phyloP scores from a whole-genome alignment of 2,329 filamentous ascomycete genomes.

The Blastomyces silverae region DNA sequence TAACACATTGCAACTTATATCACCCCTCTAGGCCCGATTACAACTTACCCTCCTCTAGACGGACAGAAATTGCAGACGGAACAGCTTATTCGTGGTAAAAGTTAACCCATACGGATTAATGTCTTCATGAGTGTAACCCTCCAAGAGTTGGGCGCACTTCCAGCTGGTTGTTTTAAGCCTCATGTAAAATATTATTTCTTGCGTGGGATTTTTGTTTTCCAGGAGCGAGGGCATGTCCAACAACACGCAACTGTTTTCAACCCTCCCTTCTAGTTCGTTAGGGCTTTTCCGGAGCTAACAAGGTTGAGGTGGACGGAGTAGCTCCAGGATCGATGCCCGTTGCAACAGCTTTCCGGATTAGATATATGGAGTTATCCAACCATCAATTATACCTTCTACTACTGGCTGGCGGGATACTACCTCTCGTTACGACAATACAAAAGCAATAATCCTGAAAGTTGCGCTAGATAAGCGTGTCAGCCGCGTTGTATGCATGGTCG shows the following conservation, averaged over 20 bases:
- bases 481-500: not conserved
- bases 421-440: not conserved
- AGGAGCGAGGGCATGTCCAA: not conserved
- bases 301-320: not conserved
- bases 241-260: not conserved
- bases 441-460: not conserved
- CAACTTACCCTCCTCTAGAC: not conserved
- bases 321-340: not conserved
- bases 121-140: not conserved
- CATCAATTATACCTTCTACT: not conserved
- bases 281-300: conserved; percentile 2
- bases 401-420: not conserved
- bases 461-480: not conserved
- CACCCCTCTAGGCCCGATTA: not conserved
- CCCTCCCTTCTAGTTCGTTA: not conserved
- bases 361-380: not conserved
- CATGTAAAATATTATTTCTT: not conserved
- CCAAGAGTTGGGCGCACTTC: not conserved
- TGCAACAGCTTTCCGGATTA: not conserved
- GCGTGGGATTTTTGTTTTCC: not conserved
- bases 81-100: not conserved
- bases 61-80: not conserved
- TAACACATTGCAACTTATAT: conserved; percentile 1
- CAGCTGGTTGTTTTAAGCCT: not conserved
- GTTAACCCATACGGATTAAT: not conserved